A percentile compares a stretch with the other conserved stretches of the same genome.
Evolutionary conservation across 2,329 filamentous ascomycete species (phyloP).

Genomic region (Xylaria sp.): DNA sequence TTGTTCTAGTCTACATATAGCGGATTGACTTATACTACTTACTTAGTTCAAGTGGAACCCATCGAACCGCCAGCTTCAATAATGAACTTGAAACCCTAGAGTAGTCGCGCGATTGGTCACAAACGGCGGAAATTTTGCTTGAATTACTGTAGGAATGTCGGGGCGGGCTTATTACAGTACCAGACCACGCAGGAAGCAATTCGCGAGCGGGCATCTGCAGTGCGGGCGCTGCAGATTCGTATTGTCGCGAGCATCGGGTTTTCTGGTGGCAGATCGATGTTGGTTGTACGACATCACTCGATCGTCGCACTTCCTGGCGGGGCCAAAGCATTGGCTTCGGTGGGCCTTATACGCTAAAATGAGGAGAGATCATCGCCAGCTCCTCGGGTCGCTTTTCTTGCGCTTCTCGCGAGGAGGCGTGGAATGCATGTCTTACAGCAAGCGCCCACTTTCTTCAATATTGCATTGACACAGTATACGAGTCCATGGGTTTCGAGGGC

Average conservation of each 20-base stretch:
- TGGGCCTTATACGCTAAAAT: conserved; percentile 28
- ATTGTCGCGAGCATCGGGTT: conserved; percentile 29
- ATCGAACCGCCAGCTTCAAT: background rate
- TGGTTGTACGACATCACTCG: conserved; percentile 20
- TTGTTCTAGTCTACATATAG: background rate
- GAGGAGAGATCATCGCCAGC: conserved; percentile 34
- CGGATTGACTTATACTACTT: background rate
- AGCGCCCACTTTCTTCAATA: background rate
- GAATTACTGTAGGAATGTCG: conserved; percentile 21
- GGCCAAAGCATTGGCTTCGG: conserved; percentile 10
- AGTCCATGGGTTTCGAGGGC: background rate
- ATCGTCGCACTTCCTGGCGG: conserved; percentile 19
- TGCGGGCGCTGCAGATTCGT: conserved; percentile 20
- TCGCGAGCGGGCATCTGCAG: conserved; percentile 25
- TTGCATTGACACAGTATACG: conserved; percentile 25
- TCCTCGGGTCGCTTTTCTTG: conserved; percentile 19
- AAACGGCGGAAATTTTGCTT: background rate
- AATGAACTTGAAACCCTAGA: background rate
- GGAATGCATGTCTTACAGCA: conserved; percentile 15
- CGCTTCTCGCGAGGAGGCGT: conserved; percentile 15
- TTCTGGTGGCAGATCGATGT: conserved; percentile 35
- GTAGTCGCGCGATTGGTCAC: background rate
- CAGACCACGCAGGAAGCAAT: conserved; percentile 6
- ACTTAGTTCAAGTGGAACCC: conserved; percentile 1
- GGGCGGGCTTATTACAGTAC: background rate